Base-by-base conservation (phyloP, 495 filamentous ascomycete genomes). In the Hypoxylon subgilvum region DNA sequence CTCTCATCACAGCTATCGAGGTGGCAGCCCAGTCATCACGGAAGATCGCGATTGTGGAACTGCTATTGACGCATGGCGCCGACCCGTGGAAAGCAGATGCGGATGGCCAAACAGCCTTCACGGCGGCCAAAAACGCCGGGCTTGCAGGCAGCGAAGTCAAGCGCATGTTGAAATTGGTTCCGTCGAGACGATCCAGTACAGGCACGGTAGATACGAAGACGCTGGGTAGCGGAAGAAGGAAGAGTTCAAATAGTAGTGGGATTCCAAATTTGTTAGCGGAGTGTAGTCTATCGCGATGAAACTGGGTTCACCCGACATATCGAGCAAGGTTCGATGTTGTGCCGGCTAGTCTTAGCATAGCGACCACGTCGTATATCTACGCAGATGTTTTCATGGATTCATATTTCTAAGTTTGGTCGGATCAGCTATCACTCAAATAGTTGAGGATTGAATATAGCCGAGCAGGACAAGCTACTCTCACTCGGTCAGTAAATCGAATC, bases 41-140 rank as follows among this genome's bases (percentile, higher is more conserved):
- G 14, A 65, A 57, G 19, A 63, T 66, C 18, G n/a, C 9, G 1
- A 50, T 67, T 8, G 57, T 69, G 13, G 31, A 67, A 21, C 12
- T 52, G 18, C 48, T 76, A 18, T 22, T 71, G 4, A 42, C 61
- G 9, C 14, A 57, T 10, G 71, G 65, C 9, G 72, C 72, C 0
- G 48, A 71, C 17, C 52, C 65, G 9, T 36, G 28, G 10, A 55
- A 58, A 14, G 25, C 45, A 27, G 67, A 70, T 50, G 50, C 21
- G 3, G 27, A 46, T 19, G 44, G 63, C 4, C 50, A 53, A 23
- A 67, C 55, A 4, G 67, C 67, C 16, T 41, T 61, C 21, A 18
- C 38, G 16, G 64, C 60, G 18, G 60, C 64, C 16, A 64, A 38
- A 22, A 61, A 66, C 14, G 63, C 51, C 8, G 66, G 66, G 19